Evolutionary conservation across 1,284 basidiomycete species (phyloP), one percentile per base, ranked within the genome.

Genomic region (Mycena citricolor): DNA sequence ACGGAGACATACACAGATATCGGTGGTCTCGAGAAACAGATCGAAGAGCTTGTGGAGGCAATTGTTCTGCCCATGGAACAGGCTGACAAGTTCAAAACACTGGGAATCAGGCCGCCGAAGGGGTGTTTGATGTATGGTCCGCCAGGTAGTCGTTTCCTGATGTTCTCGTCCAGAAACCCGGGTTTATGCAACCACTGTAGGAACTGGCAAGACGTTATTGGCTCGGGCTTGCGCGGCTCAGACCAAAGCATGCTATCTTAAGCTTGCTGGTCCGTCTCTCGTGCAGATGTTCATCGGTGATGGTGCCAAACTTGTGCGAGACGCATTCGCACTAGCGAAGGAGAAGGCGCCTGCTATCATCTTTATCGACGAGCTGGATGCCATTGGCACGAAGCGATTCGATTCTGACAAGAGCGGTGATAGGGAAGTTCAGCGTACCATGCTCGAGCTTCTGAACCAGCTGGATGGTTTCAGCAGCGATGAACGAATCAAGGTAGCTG

Each of bases 281-380:
- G 97, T 99, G 19, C 97, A 99, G 63, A 99, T 98, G 78, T 99
- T 98, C 64, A 97, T 99, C 46, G 95, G 95, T 58, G 95, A 99
- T 66, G 97, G 97, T 57, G 95, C 95, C 19, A 84, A 97, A 55
- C 91, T 99, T 76, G 94, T 99, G 13, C 85, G 95, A 51, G 95
- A 99, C 66, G 79, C 97, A 34, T 99, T 99, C 67, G 95, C 97
- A 59, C 88, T 99, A 73, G 95, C 95, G 31, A 85, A 97, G 57
- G 86, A 90, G 61, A 98, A 98, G 69, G 97, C 97, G 56, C 94
- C 95, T 13, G 97, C 95, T 57, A 98, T 99, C 63, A 98, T 99
- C 68, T 99, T 99, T 73, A 98, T 99, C 57, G 95, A 99, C 61
- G 97, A 98, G 67, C 78, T 97, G 50, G 92, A 97, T 59, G 94